Percentiles rank a stretch among this genome's conserved stretches.
These are phyloP conservation scores for Glycyrrhiza uralensis DNA, from an alignment of 306 rosid species.

Conservation along the genomic window DNA sequence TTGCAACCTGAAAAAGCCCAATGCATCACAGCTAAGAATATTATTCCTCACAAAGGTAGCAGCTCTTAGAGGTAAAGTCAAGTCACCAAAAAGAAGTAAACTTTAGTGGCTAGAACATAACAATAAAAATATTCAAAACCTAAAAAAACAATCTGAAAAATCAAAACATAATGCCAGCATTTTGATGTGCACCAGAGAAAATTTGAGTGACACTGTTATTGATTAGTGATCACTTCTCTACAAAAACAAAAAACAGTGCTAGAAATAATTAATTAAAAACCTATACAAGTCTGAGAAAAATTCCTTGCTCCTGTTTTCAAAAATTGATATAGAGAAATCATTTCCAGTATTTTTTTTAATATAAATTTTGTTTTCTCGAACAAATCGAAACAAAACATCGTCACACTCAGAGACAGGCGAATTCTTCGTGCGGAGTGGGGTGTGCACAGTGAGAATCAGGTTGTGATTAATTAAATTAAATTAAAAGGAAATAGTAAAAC, in stretches of 20 bases:
- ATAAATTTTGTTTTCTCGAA: background rate
- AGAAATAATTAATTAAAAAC: background rate
- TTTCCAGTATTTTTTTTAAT: background rate
- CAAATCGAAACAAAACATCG: background rate
- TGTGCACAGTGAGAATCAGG: background rate
- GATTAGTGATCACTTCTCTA: too few relatives aligned
- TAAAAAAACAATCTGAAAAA: background rate
- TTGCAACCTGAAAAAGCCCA: conserved; percentile 8
- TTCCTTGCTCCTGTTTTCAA: background rate
- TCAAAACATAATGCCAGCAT: background rate
- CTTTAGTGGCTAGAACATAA: background rate
- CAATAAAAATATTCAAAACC: background rate
- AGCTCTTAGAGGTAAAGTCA: background rate
- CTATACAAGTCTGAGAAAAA: background rate
- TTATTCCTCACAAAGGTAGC: background rate
- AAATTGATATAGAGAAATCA: background rate
- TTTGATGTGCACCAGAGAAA: background rate
- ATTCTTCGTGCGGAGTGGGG: background rate
- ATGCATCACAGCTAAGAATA: background rate
- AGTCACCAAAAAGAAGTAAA: background rate
- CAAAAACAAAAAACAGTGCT: background rate
- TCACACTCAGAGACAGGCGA: background rate
- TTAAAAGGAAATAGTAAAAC: background rate
- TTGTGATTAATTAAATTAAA: background rate
- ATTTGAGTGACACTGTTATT: background rate